Evolutionary conservation across 495 filamentous ascomycete species (phyloP), one percentile per base, ranked within the genome.

Genomic region (Hyaloscypha hepaticicola): DNA sequence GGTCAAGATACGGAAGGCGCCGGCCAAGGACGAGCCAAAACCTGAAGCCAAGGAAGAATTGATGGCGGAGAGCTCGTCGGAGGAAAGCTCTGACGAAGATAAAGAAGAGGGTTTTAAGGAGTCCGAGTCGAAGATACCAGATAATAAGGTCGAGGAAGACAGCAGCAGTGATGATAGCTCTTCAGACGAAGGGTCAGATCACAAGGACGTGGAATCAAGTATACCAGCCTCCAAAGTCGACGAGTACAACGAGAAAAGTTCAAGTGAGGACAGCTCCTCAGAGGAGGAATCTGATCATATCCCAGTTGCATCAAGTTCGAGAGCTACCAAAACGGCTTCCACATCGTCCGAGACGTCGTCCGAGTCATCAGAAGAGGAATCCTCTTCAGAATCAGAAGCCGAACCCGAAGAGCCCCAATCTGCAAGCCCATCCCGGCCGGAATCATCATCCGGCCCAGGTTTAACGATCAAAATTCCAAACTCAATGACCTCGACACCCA

Each of bases 391-490:
- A 5, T 59, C 66, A 33, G 70, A 72, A 34, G 58, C 48, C 4
- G 68, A 73, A 16, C 52, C 67, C 16, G 33, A 70, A 61, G 31
- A 50, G 9, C 48, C 69, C 1, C 27, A 66, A 31, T 66, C 57
- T 14, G 25, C 53, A 12, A 62, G 41, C 22, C 66, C 26, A 9
- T 68, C 72, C 21, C 34, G 50, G 31, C 73, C 48, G 28, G 64
- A 68, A 60, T 66, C 76, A 61, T 79, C 81, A 2, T 76, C 80
- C 4, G 70, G 77, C 9, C 80, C 80, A 16, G 51, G 69, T 58
- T 73, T 86, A 12, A 78, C 74, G 9, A 83, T 86, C 73, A 79
- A 77, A 61, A 86, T 86, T 11, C 80, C 79, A 11, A 70, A 76
- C 8, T 65, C 74, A 1, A 25, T 34, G 0, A 38, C 31, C 19